Evolutionary conservation across 2,329 filamentous ascomycete genomes (phyloP).

Genomic region (Rhexocercosporidium sp.): DNA sequence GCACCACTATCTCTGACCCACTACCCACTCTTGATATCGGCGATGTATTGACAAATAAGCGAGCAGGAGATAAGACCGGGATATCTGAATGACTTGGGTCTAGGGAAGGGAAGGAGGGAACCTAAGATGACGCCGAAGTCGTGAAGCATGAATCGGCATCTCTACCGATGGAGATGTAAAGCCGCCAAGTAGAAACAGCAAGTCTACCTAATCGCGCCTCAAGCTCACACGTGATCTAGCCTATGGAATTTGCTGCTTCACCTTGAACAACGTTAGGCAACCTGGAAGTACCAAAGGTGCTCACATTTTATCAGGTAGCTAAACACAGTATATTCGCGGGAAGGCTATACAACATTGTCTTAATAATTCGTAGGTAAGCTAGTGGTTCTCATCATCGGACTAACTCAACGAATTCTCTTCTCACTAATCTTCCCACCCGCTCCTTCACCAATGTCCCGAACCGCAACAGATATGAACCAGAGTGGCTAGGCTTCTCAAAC

Average conservation of each 20-base stretch:
- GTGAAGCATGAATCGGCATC: not conserved
- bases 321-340: no score
- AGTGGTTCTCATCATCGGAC: not conserved
- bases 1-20: not conserved
- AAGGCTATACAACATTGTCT: no score
- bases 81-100: not conserved
- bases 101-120: not conserved
- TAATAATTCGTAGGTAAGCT: not conserved
- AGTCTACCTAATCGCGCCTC: no score
- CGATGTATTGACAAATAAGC: not conserved
- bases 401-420: constrained; percentile 13
- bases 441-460: constrained; percentile 32
- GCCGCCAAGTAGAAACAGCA: not conserved
- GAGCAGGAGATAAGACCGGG: constrained; percentile 12
- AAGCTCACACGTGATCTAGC: no score
- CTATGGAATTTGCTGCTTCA: no score
- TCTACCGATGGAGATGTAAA: not conserved
- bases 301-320: no score
- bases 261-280: no score
- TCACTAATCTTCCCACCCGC: constrained; percentile 20
- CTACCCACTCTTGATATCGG: constrained; percentile 14
- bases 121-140: not conserved
- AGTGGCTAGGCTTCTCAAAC: constrained; percentile 45
- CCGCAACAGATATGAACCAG: constrained; percentile 43
- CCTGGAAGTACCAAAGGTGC: no score